Evolutionary conservation across 306 rosid species (phyloP), one percentile per base, ranked within the genome.

Genomic region (Medicago ruthenica): DNA sequence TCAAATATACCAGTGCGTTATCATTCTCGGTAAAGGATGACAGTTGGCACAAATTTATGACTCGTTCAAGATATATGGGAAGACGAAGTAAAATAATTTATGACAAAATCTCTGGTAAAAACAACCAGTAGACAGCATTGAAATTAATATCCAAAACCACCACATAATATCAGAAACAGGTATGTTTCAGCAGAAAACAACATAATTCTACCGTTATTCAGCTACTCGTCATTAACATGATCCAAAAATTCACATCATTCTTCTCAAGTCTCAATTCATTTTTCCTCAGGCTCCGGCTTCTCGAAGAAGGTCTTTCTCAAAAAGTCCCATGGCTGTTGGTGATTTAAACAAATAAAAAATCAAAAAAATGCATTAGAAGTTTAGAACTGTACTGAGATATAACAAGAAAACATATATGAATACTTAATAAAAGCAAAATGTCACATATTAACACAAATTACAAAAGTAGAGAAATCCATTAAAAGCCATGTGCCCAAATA

Each of bases 301-400:
- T 91, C 91, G 3, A 91, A 83, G 79, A 88, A 82, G 45, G 94
- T 88, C 98, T 70, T 88, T 89, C 42, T 93, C 69, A 93, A 66
- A 90, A 89, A 93, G 68, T 79, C 88, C 85, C 92, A 89, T 17
- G 97, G 97, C 97, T 91, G 88, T 77, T 71, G 73, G 83, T 55
- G 36, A 77, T 82, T 82, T 31, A 14, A 78, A 48, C 48, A 20
- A 47, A 0, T 3, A 27, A 24, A 71, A 37, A 64, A 51, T 9
- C 4, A 27, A 27, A 24, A 71, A 37, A 64, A 51, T 9, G 11
- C 16, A 37, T 73, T 78, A 79, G 20, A 68, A 67, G 14, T 12
- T 73, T 78, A 77, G 24, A 64, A 62, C 16, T 12, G 39, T 51
- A 48, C 22, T 27, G 15, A 27, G 44, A 74, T 70, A 9, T 14